Base-by-base conservation (phyloP, 169 alveolate genomes). In the Cystoisospora suis region DNA sequence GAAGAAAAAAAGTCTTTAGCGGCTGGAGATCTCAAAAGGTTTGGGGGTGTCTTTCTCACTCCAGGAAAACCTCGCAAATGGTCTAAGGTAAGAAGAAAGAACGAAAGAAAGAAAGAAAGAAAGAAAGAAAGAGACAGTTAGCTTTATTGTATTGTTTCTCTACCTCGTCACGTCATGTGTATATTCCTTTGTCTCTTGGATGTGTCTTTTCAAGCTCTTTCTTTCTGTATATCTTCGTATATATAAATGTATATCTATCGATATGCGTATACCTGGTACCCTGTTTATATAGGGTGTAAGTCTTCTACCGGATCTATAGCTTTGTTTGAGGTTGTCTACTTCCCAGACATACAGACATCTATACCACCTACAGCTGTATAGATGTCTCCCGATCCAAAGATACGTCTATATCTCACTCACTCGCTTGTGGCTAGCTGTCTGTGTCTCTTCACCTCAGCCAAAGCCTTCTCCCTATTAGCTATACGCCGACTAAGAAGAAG, bases 1-100 rank as follows among this genome's bases (percentile, higher is more conserved):
- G 47, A 49, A 61, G 53, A 86, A 36, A 45, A 61, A 23, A n/a
- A 46, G 81, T 20, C 61, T 4, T 65, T 86, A 27, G 81, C 90
- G 0, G 47, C 53, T 1, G 90, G 90, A 32, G 90, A 61, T n/a
- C 72, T 86, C 15, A 86, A 59, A 40, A 1, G 83, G n/a, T 86
- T 86, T 44, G 58, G 81, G 3, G 32, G 59, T 29, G 56, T 58
- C 47, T 42, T 65, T 1, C 81, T 86, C 0, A 61, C 69, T 0
- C 90, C 90, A 3, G 90, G 90, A 29, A 65, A 34, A 12, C 58
- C 88, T 27, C 88, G 90, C 15, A 86, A 86, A 42, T 86, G 90
- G 90, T 20, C 42, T 44, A 59, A 61, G 40, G 90, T 44, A 58
- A 7, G 40, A 47, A 2, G n/a, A 38, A 65, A 27, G 34, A 12